Conservation (phyloP, 176 grass and related monocot genomes). For the Eleusine indica region DNA sequence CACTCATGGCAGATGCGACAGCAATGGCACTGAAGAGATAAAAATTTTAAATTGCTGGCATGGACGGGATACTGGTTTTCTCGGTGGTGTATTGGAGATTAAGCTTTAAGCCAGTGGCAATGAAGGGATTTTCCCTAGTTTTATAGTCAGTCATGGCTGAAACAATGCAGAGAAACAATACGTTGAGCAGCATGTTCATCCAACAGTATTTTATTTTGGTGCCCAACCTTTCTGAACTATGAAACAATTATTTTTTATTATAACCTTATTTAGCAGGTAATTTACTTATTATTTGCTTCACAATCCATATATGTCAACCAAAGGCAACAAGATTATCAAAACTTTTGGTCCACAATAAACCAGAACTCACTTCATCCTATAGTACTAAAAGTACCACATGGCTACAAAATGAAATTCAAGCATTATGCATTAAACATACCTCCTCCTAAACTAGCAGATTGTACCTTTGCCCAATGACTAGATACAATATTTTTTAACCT, state of each 20-base stretch:
- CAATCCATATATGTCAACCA: neutral
- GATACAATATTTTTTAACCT: neutral
- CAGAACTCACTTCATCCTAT: neutral
- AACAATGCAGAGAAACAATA: constrained; percentile 7
- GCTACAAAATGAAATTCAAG: neutral
- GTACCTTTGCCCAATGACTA: neutral
- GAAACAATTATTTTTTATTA: neutral
- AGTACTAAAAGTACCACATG: neutral
- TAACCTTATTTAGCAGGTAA: neutral
- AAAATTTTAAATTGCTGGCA: too few relatives aligned
- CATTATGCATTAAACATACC: neutral
- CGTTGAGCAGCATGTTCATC: constrained; percentile 10
- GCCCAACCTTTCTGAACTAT: neutral
- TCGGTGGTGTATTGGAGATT: too few relatives aligned
- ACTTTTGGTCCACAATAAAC: constrained; percentile 8
- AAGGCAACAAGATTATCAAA: neutral
- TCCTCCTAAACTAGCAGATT: constrained; percentile 1
- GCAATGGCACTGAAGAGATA: too few relatives aligned
- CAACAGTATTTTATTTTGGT: constrained; percentile 9
- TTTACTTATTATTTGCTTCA: constrained; percentile 1
- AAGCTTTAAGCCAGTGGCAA: too few relatives aligned
- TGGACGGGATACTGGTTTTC: too few relatives aligned
- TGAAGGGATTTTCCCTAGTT: neutral
- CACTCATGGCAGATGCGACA: too few relatives aligned
- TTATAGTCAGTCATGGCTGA: too few relatives aligned